A percentile compares a stretch with the other conserved stretches of the same genome.
phyloP scores from a whole-genome alignment of 352 stramenopile genomes.

The Globisporangium megalacanthum region DNA sequence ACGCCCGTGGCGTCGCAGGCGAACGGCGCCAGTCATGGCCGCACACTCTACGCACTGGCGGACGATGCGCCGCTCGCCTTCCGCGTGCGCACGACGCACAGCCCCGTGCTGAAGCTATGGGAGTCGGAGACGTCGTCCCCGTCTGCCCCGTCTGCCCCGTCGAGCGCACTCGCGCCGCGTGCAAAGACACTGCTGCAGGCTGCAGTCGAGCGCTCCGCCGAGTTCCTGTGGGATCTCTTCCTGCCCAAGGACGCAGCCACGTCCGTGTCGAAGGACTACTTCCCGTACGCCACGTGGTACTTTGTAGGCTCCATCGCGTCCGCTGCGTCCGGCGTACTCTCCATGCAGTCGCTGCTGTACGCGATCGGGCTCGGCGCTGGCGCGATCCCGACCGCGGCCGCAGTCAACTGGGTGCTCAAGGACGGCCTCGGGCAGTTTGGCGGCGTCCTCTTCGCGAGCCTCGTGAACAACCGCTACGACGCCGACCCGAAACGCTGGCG shows the following conservation, averaged over 20 bases:
- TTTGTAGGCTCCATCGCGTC: constrained; percentile 78
- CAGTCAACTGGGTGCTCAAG: constrained; percentile 96
- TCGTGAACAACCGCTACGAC: constrained; percentile 93
- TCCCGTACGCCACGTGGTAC: constrained; percentile 83
- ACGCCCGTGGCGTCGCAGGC: constrained; percentile 25
- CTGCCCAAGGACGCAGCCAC: constrained; percentile 84
- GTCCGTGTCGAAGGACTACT: constrained; percentile 84
- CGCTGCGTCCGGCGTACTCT: constrained; percentile 86
- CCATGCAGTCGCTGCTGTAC: constrained; percentile 92
- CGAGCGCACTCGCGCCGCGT: neutral
- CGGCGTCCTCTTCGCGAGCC: constrained; percentile 89
- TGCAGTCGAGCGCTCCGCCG: constrained; percentile 28
- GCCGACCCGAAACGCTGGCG: constrained; percentile 93
- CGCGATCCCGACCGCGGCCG: constrained; percentile 83
- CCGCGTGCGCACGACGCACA: constrained; percentile 26
- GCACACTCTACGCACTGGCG: constrained; percentile 23
- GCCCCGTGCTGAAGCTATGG: constrained; percentile 30
- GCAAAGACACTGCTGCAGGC: constrained; percentile 16
- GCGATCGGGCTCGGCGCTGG: constrained; percentile 90
- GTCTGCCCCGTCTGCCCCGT: neutral
- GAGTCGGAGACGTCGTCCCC: constrained; percentile 6
- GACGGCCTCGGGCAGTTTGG: constrained; percentile 96
- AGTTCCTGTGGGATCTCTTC: constrained; percentile 79
- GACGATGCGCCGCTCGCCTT: constrained; percentile 10
- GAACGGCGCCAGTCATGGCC: constrained; percentile 29